A percentile compares a stretch with the other conserved stretches of the same genome.
phyloP scores from a whole-genome alignment of 345 rosid species.

The Cardamine chenopodiifolia region DNA sequence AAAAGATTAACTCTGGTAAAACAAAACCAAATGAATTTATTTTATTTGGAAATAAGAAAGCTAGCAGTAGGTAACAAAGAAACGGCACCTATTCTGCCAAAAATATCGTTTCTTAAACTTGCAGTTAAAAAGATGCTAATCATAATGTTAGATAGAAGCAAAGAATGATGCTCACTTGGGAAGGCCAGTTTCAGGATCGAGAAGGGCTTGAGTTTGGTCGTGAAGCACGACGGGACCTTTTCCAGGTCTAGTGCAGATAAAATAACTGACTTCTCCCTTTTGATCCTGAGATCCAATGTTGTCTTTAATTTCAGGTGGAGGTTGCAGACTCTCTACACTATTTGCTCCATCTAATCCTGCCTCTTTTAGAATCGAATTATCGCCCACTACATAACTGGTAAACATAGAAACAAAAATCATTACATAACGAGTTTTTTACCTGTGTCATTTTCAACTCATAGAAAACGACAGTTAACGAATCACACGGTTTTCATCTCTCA shows the following conservation, averaged over 20 bases:
- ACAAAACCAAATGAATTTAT: slow-evolving; percentile 18
- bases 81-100: slow-evolving; percentile 24
- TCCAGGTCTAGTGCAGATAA: slow-evolving; percentile 92
- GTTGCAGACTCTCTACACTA: slow-evolving; percentile 59
- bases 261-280: slow-evolving; percentile 77
- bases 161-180: slow-evolving; percentile 52
- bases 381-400: slow-evolving; percentile 82
- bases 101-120: slow-evolving; percentile 17
- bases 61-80: slow-evolving; percentile 32
- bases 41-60: slow-evolving; percentile 20
- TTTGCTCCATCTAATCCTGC: slow-evolving; percentile 66
- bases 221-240: slow-evolving; percentile 73
- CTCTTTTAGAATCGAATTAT: slow-evolving; percentile 74
- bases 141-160: slow-evolving; percentile 14
- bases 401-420: slow-evolving; percentile 13
- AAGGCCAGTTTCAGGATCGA: slow-evolving; percentile 64
- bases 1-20: slow-evolving; percentile 6
- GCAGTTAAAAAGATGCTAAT: slow-evolving; percentile 29
- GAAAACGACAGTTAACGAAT: neutral
- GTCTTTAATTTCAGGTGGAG: slow-evolving; percentile 49
- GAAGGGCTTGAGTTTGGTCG: slow-evolving; percentile 70
- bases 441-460: neutral
- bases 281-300: slow-evolving; percentile 55
- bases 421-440: neutral
- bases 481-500: neutral